A percentile compares a stretch with the other conserved stretches of the same genome.
These are phyloP conservation scores for Boletus huronensis DNA, from an alignment of 768 basidiomycete species.

Conservation along the genomic window DNA sequence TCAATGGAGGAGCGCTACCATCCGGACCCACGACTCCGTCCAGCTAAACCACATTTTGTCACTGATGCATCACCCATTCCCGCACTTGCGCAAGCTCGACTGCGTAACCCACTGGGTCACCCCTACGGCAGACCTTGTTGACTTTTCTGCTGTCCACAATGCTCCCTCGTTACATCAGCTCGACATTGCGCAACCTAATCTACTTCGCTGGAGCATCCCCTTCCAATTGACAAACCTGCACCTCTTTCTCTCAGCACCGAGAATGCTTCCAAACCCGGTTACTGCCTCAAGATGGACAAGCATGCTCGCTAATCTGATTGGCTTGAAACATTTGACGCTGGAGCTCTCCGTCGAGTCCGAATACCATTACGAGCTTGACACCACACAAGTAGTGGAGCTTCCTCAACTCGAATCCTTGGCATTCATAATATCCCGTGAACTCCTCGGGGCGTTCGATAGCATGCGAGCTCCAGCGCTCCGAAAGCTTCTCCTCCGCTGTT, in stretches of 20 bases:
- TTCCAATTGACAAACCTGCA: slow-evolving; percentile 34
- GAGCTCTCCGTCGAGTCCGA: slow-evolving; percentile 33
- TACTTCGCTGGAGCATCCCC: slow-evolving; percentile 36
- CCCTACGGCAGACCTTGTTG: slow-evolving; percentile 19
- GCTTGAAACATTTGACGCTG: slow-evolving; percentile 42
- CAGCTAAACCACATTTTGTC: slow-evolving; percentile 40
- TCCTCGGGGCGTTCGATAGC: slow-evolving; percentile 28
- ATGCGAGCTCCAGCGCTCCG: slow-evolving; percentile 36
- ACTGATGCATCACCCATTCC: slow-evolving; percentile 34
- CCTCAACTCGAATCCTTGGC: slow-evolving; percentile 30
- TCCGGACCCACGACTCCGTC: slow-evolving; percentile 37
- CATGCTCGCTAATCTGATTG: slow-evolving; percentile 38
- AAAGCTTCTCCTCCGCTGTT: slow-evolving; percentile 40
- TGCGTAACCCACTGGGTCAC: slow-evolving; percentile 30
- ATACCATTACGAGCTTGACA: slow-evolving; percentile 20
- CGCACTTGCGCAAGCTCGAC: slow-evolving; percentile 36
- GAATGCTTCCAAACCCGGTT: slow-evolving; percentile 16
- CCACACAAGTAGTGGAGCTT: slow-evolving; percentile 13
- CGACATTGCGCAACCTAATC: slow-evolving; percentile 33
- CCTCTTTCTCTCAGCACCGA: slow-evolving; percentile 30
- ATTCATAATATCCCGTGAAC: slow-evolving; percentile 29
- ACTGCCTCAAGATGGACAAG: slow-evolving; percentile 24
- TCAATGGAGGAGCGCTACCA: slow-evolving; percentile 44
- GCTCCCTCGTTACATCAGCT: slow-evolving; percentile 36
- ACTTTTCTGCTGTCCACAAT: slow-evolving; percentile 31